Conservation (phyloP, 164 flowering plant genomes). For the Malania oleifera region DNA sequence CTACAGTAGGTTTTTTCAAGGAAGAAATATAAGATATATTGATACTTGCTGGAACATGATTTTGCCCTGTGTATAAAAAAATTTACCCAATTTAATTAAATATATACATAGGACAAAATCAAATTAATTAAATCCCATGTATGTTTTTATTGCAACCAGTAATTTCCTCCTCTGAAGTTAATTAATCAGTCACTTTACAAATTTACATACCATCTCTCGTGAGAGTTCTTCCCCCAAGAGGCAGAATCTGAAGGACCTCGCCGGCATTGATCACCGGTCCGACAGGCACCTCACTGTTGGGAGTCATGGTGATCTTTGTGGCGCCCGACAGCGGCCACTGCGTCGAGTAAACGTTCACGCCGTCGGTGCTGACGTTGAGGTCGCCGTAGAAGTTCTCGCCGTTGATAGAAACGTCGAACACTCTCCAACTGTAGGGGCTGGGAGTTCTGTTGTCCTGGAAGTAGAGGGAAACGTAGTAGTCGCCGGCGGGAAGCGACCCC, state of each 20-base stretch:
- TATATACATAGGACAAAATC: no score
- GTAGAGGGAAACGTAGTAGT: constrained; percentile 71
- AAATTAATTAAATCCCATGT: no score
- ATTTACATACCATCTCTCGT: constrained; percentile 88
- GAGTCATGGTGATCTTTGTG: constrained; percentile 44
- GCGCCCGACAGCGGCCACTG: constrained; percentile 76
- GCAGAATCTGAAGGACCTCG: constrained; percentile 60
- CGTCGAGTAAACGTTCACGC: constrained; percentile 46
- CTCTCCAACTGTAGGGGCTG: constrained; percentile 82
- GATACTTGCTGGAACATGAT: no score
- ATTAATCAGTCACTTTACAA: no score
- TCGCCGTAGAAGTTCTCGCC: constrained; percentile 45
- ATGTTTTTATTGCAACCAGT: no score
- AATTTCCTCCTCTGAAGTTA: no score
- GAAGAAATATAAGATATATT: no score
- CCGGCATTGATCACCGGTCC: constrained; percentile 86
- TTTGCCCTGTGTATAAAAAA: no score
- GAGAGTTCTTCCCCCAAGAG: constrained; percentile 55
- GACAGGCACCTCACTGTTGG: constrained; percentile 38
- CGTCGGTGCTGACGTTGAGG: constrained; percentile 58
- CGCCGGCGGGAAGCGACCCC: constrained; percentile 34
- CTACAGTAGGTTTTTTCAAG: no score
- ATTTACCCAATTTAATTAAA: no score
- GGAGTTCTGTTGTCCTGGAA: constrained; percentile 78
- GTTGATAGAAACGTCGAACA: constrained; percentile 56